Percentiles rank a stretch among this genome's conserved stretches.
Conservation (phyloP, 1,139 yeast species). For the Hyphopichia wangnamkhiaoensis region DNA sequence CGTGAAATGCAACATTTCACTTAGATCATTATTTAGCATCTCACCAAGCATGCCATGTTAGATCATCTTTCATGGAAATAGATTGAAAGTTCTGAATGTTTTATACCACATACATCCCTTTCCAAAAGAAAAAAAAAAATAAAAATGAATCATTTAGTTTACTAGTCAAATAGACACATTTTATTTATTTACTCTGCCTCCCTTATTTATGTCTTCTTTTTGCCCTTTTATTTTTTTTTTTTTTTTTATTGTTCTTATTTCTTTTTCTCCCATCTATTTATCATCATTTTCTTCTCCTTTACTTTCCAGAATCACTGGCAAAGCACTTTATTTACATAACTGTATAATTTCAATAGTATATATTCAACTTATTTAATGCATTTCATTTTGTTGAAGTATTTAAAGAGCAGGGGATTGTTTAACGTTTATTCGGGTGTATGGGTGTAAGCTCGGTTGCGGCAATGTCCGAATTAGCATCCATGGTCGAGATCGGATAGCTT, state of each 20-base stretch:
- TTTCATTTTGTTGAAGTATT: too few species aligned
- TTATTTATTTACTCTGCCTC: neutral
- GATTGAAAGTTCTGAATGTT: too few species aligned
- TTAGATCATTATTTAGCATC: conserved; percentile 9
- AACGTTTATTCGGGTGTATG: too few species aligned
- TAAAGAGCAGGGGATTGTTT: too few species aligned
- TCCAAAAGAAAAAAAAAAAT: neutral
- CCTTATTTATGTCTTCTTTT: neutral
- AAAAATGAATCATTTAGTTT: neutral
- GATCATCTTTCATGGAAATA: too few species aligned
- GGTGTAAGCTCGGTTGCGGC: too few species aligned
- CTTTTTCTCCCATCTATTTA: neutral
- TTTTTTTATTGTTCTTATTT: too few species aligned
- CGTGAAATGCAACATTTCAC: conserved; percentile 51
- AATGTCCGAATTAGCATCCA: too few species aligned
- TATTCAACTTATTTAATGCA: too few species aligned
- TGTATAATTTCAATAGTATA: too few species aligned
- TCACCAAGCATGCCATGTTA: conserved; percentile 1
- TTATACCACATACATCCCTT: neutral
- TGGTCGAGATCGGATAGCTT: too few species aligned
- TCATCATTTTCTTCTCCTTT: neutral
- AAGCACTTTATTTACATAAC: too few species aligned
- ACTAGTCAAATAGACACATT: neutral
- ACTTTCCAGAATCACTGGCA: neutral
- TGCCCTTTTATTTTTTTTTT: neutral